Evolutionary conservation across 2,329 filamentous ascomycete genomes (phyloP), one percentile per base, ranked within the genome.

Genomic region (Sclerotinia subarctica): DNA sequence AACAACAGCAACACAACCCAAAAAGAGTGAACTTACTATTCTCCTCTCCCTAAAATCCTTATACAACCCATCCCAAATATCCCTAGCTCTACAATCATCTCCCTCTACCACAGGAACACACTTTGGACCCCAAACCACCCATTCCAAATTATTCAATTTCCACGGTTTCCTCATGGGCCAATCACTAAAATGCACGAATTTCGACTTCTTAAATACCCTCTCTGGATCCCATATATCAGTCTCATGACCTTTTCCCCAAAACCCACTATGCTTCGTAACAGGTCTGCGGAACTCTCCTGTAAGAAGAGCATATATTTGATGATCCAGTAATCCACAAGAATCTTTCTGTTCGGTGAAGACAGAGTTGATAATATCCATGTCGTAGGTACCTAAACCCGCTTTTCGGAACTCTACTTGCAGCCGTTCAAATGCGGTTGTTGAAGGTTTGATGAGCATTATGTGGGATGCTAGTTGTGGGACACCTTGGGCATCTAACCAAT

Each of bases 141-240:
- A 68, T 7, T 63, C 59, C 26, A 68, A n/a, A 38, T 72, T 51
- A 8, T 63, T 49, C 54, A 70, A 46, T 83, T 85, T 53, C 85
- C 85, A 87, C 1, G 86, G 86, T 72, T 88, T 88, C 4, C 84
- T 84, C 64, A 86, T 69, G 3, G 86, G 86, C 82, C 83, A 85
- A 74, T 88, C 86, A 26, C 81, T 84, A 74, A 88, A 88, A 75
- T 88, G 86, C 5, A 88, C 80, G 1, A 86, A 78, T 68, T 85
- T 87, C 2, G 85, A 83, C 70, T 86, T 82, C 5, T 78, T 76
- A 44, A 83, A 75, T 3, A 80, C 80, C 49, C 76, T 77, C 32
- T 86, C 81, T 0, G 85, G 79, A 73, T 87, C 82, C 85, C 85
- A 88, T 13, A 44, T 19, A 38, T 62, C 26, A 5, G n/a, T 35